Evolutionary conservation across 805 yeast species (phyloP), one percentile per base, ranked within the genome.

Genomic region (Metschnikowia drakensbergensis): DNA sequence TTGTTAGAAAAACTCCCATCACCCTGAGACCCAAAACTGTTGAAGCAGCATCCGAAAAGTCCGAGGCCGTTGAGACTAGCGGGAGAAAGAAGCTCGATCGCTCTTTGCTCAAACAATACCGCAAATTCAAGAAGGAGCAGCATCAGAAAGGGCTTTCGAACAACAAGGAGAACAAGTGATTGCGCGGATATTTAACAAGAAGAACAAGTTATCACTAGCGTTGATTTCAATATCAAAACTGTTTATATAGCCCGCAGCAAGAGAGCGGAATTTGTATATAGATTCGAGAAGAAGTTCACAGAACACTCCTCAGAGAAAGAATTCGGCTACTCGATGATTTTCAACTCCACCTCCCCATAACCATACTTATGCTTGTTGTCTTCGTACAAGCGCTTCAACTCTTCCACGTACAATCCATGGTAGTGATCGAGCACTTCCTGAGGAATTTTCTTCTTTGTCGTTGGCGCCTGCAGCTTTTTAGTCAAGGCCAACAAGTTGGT

Each of bases 381-480:
- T 34, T 84, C 80, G 65, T 81, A 92, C 2, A 90, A 71, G 52
- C 76, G 70, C 52, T 74, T 65, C 55, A 91, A 66, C 51, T 82
- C 87, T 5, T 79, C 75, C 8, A 86, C 76, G 61, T 94, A 94
- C 26, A 82, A 56, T 11, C 67, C 69, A 65, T 92, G 99, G 59
- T 85, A 89, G 52, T 82, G 73, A 46, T 86, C 84, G 13, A 90
- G 73, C 28, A 72, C 47, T 30, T 66, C 72, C 25, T 62, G 68
- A 2, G 77, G 76, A 26, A 70, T 59, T 42, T 68, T 67, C 4
- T 66, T 47, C 45, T 58, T 60, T 38, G 53, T 53, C 1, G 57
- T 48, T 2, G 58, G 51, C 17, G 55, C 44, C 43, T 58, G 58
- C 47, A 40, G 47, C 22, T 39, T 36, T 22, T 49, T 55, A 9